Evolutionary conservation across 1,139 yeast genomes (phyloP).

Genomic region (Fermentozyma sake): DNA sequence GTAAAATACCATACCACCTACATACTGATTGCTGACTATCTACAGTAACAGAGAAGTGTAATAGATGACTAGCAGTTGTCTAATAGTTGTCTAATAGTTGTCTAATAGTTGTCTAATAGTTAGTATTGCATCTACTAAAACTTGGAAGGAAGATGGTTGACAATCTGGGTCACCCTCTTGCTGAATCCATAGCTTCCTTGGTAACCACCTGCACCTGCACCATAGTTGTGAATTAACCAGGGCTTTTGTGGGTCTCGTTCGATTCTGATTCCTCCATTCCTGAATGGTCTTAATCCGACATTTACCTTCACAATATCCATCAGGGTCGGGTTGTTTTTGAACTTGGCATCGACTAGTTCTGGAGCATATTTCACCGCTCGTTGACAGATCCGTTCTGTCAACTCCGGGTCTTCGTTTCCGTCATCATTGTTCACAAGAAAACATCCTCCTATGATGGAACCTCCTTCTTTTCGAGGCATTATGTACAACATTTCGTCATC

Average conservation of each 20-base stretch:
- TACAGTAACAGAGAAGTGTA: too few relatives aligned
- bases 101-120: too few relatives aligned
- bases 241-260: constrained; percentile 29
- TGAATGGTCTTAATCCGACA: constrained; percentile 47
- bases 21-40: too few relatives aligned
- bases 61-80: too few relatives aligned
- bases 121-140: too few relatives aligned
- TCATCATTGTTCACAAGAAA: constrained; percentile 22
- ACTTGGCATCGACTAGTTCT: constrained; percentile 30
- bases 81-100: too few relatives aligned
- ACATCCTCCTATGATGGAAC: constrained; percentile 50
- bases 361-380: constrained; percentile 44
- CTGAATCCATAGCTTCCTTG: constrained; percentile 39
- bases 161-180: background rate
- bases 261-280: constrained; percentile 43
- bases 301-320: constrained; percentile 35
- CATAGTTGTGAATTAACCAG: constrained; percentile 46
- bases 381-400: constrained; percentile 33
- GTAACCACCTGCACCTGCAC: constrained; percentile 46
- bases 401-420: constrained; percentile 26
- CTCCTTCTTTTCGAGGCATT: constrained; percentile 54
- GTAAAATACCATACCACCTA: too few relatives aligned
- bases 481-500: constrained; percentile 40
- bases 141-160: too few relatives aligned
- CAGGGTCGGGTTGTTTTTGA: constrained; percentile 27